phyloP scores from a whole-genome alignment of 2,329 filamentous ascomycete genomes.

The Penicillium sclerotiorum region DNA sequence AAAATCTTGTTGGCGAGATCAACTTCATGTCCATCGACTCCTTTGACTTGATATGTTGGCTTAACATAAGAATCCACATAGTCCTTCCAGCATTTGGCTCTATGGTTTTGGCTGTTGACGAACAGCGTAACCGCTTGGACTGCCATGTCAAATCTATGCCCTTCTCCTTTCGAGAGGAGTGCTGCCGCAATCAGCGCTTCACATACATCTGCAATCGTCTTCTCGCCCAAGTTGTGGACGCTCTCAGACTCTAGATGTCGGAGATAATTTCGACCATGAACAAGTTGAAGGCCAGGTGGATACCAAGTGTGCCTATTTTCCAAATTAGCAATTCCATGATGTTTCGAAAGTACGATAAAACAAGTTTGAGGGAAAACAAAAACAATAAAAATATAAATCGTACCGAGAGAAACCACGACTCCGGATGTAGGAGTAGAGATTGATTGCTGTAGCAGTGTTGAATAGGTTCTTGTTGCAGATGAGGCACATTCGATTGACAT shows the following conservation, averaged over 20 bases:
- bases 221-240: conserved; percentile 75
- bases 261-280: conserved; percentile 68
- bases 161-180: conserved; percentile 57
- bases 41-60: conserved; percentile 69
- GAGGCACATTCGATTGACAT: conserved; percentile 86
- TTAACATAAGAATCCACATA: conserved; percentile 71
- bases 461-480: conserved; percentile 91
- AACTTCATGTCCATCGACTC: conserved; percentile 66
- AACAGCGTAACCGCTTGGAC: conserved; percentile 61
- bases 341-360: too few relatives aligned
- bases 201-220: conserved; percentile 90
- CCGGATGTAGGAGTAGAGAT: conserved; percentile 73
- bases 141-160: conserved; percentile 60
- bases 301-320: conserved; percentile 74
- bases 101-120: conserved; percentile 70
- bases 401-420: conserved; percentile 77
- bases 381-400: conserved; percentile 14
- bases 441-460: conserved; percentile 69
- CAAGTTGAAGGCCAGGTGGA: conserved; percentile 73
- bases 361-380: background rate
- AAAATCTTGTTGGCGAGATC: conserved; percentile 69
- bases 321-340: too few relatives aligned
- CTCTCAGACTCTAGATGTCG: conserved; percentile 44
- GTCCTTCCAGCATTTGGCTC: conserved; percentile 68
- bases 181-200: conserved; percentile 93